Evolutionary conservation across 2,329 filamentous ascomycete genomes (phyloP), one percentile per base, ranked within the genome.

Genomic region (Apiospora koreana): DNA sequence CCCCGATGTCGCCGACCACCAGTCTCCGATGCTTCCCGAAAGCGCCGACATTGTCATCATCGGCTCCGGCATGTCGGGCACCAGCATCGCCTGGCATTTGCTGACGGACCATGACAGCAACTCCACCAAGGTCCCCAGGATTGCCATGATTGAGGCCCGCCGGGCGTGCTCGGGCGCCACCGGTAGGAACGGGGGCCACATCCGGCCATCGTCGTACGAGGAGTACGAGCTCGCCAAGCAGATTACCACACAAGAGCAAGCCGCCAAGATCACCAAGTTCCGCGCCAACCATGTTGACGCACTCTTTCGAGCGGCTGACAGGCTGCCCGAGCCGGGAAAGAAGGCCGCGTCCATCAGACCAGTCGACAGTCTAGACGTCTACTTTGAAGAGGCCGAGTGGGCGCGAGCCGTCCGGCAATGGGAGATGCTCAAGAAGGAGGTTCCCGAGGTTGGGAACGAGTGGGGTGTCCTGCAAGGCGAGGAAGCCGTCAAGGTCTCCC

Each of bases 101-200:
- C 42, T 67, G 23, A 31, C 38, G 54, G 54, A 58, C 28, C 18
- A 43, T 25, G 12, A 35, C 4, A 21, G 9, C 65, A 35, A 31
- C 23, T 1, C 65, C 1, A 25, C 14, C 38, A 21, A 43, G 38
- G 6, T 18, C 3, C 69, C 31, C 71, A 72, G 41, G 23, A 77
- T 88, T 5, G 80, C 85, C 1, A 82, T 88, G 10, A 76, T 88
- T n/a, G 87, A 89, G 72, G 86, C 86, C 2, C 79, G 87, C 1
- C 76, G 81, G 54, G 74, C 86, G 9, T 86, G 85, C 72, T 84
- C 82, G 12, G 86, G 87, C 21, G 87, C 86, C 3, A 88, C 87
- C 10, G 86, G 84, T 1, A 81, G 87, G 66, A 88, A 88, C 71
- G 86, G 86, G 25, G 86, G 85, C 0, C 86, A 86, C 75, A 83